Conservation (phyloP, 2,329 filamentous ascomycete species). For the Penicillium sp. region DNA sequence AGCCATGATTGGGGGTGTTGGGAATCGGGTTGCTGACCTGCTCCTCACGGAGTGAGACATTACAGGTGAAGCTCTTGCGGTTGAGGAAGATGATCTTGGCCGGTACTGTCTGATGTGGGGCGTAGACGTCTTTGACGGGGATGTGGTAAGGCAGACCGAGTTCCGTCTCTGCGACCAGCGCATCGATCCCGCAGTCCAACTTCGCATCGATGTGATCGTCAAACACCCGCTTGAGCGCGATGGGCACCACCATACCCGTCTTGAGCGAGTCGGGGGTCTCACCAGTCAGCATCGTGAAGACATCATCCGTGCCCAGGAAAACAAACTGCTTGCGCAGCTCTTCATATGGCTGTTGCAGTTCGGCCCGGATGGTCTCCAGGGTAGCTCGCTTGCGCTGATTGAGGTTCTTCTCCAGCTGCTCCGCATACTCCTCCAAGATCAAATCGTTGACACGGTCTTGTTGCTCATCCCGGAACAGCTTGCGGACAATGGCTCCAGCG, state of each 20-base stretch:
- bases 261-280: conserved; percentile 78
- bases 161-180: conserved; percentile 74
- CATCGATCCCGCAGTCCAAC: conserved; percentile 91
- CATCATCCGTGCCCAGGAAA: conserved; percentile 63
- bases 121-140: conserved; percentile 67
- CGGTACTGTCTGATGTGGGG: conserved; percentile 74
- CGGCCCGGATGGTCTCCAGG: conserved; percentile 89
- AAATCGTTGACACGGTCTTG: conserved; percentile 95
- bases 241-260: conserved; percentile 87
- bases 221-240: conserved; percentile 80
- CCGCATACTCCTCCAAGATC: conserved; percentile 92
- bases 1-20: conserved; percentile 63
- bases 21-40: conserved; percentile 67
- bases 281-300: conserved; percentile 95
- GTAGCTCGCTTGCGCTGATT: conserved; percentile 93
- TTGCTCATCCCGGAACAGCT: conserved; percentile 88
- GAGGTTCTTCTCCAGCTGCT: conserved; percentile 88
- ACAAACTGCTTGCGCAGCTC: conserved; percentile 80
- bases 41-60: conserved; percentile 78
- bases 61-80: conserved; percentile 75
- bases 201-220: conserved; percentile 90
- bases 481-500: conserved; percentile 81
- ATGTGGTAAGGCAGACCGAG: conserved; percentile 65
- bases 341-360: conserved; percentile 88
- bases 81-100: conserved; percentile 86